phyloP scores from a whole-genome alignment of 2,329 filamentous ascomycete genomes.

The Penicillium sp. region DNA sequence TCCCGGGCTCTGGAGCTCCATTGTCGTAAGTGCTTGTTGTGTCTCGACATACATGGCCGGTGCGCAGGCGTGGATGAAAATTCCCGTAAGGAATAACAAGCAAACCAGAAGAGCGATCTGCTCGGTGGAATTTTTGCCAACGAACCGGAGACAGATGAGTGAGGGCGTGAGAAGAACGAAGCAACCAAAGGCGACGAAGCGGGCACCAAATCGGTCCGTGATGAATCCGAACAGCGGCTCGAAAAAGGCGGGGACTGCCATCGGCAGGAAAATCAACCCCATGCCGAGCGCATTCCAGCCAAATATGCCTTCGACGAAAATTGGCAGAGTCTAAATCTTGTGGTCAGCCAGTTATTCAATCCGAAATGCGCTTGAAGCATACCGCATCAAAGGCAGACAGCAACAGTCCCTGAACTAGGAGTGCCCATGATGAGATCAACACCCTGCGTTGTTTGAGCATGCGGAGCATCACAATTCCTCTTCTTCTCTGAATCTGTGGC shows the following conservation, averaged over 20 bases:
- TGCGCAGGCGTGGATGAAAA: constrained; percentile 59
- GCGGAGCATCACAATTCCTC: constrained; percentile 18
- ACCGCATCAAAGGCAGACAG: constrained; percentile 56
- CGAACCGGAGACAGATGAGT: constrained; percentile 66
- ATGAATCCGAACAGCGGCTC: constrained; percentile 59
- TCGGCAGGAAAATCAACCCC: constrained; percentile 59
- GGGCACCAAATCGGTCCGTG: constrained; percentile 61
- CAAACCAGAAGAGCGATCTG: constrained; percentile 68
- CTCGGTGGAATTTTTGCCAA: constrained; percentile 56
- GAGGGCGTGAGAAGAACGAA: constrained; percentile 62
- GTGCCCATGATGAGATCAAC: constrained; percentile 58
- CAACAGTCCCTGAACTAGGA: constrained; percentile 53
- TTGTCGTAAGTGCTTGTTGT: constrained; percentile 51
- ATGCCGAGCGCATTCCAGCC: constrained; percentile 59
- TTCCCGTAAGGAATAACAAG: constrained; percentile 63
- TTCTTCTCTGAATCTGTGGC: not conserved
- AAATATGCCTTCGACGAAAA: constrained; percentile 58
- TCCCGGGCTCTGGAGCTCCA: constrained; percentile 66
- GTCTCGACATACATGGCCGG: constrained; percentile 74
- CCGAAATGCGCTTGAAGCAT: constrained; percentile 14
- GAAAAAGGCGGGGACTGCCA: constrained; percentile 64
- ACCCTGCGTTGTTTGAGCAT: constrained; percentile 50
- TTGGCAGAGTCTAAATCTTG: constrained; percentile 43
- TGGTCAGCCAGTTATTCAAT: not conserved
- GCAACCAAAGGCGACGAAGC: constrained; percentile 57